Evolutionary conservation across 2,329 filamentous ascomycete species (phyloP), one percentile per base, ranked within the genome.

Genomic region (Pseudocercospora musae): DNA sequence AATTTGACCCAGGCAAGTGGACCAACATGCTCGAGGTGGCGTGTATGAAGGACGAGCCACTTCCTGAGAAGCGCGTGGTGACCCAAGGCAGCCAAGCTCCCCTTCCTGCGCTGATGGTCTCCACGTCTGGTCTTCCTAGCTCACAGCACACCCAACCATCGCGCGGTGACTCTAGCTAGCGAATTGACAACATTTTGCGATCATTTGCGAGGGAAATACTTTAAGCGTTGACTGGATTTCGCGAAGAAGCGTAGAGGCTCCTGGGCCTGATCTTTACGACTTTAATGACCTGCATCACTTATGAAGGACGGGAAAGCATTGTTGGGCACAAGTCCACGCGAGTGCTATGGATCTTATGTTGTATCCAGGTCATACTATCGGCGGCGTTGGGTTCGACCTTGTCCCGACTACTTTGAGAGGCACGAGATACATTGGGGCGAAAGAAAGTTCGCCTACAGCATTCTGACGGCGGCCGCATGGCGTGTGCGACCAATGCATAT

Each of bases 11-110:
- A 63, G 95, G 95, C 31, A 98, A 98, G 78, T 99, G 95, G 95
- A 99, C 95, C 11, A 98, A 98, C 77, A 93, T 96, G 84, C 82
- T 99, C 33, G 95, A 99, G 76, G 96, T 92, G 74, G 92, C 93
- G 4, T 99, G 95, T 79, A 96, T 98, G 91, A 87, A 93, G 76
- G 93, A 96, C 74, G 92, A 96, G 72, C 85, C 87, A 58, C 82
- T 86, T 29, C 83, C 82, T 54, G 78, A 79, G 68, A 72, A 71
- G 64, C 67, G 71, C 9, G 65, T 50, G 13, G 59, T 63, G 20
- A 57, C 52, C 15, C 42, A 49, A 25, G 56, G 25, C 8, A 29
- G 57, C 46, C 66, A 66, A 31, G 59, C 66, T 21, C 63, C 69
- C 23, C 67, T 71, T 31, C 62, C 65, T 46, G 64, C 70, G 10